Evolutionary conservation across 495 filamentous ascomycete species (phyloP).

Genomic region (Entonaema liquescens): DNA sequence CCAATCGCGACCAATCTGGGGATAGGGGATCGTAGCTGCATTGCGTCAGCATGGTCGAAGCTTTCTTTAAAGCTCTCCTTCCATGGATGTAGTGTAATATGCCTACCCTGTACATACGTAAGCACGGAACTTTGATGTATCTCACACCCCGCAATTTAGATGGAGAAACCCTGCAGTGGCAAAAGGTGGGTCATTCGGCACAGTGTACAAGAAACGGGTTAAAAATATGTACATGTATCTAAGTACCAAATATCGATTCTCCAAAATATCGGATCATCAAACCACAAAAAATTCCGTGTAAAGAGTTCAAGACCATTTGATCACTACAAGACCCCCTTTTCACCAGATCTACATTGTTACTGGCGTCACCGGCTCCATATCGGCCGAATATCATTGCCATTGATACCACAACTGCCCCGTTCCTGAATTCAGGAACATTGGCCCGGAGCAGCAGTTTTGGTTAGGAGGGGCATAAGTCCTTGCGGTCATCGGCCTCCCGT

Average conservation of each 20-base stretch:
- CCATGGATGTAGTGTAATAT: background rate
- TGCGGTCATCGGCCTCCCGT: constrained; percentile 11
- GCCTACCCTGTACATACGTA: background rate
- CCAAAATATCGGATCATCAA: constrained; percentile 28
- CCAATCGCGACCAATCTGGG: background rate
- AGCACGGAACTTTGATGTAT: background rate
- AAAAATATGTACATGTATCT: background rate
- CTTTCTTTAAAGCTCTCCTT: background rate
- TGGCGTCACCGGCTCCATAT: constrained; percentile 40
- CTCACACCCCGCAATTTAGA: constrained; percentile 15
- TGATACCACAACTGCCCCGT: constrained; percentile 17
- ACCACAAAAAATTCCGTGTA: constrained; percentile 26
- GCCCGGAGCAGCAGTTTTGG: constrained; percentile 24
- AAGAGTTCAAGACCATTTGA: constrained; percentile 27
- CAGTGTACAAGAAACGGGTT: background rate
- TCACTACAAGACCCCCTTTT: constrained; percentile 20
- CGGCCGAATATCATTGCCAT: constrained; percentile 26
- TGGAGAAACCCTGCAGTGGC: constrained; percentile 28
- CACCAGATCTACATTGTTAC: constrained; percentile 32
- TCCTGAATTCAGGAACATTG: constrained; percentile 17
- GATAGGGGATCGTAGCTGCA: background rate
- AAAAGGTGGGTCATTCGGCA: background rate
- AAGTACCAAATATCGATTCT: constrained; percentile 9
- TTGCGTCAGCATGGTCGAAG: background rate
- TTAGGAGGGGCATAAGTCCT: background rate